Evolutionary conservation across 75 land plant species (phyloP), one percentile per base, ranked within the genome.

Genomic region (Sequoia sempervirens): DNA sequence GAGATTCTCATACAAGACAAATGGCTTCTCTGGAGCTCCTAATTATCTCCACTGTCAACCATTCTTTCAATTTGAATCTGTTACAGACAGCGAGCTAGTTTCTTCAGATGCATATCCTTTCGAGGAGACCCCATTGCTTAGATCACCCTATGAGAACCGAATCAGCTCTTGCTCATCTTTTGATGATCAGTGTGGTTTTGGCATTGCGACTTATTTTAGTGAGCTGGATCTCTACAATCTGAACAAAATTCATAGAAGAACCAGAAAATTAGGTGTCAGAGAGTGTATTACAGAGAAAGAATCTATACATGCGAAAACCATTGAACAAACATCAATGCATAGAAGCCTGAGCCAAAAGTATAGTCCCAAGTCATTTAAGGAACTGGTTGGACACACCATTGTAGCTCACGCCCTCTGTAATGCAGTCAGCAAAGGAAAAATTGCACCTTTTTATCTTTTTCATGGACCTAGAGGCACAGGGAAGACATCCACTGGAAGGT

Each of bases 391-490:
- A 3, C 90, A 89, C 53, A 64, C 38, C 43, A 85, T 85, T 81
- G 84, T 89, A 56, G 89, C 83, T 45, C 90, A 89, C 61, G 75
- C 90, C 3, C 87, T 89, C 34, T 74, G 78, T 5, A 87, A 64
- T 54, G 89, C 90, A 47, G 50, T 89, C 23, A 45, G 37, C 66
- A 85, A 53, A 47, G 86, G 79, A n/a, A 87, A 87, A 61, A 81
- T 89, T 80, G 89, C 84, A 36, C 90, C 90, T 34, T 84, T 87
- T 43, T 89, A 88, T 56, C 78, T 89, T 13, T 89, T 89, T 82
- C 83, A 88, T 58, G 90, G 90, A 1, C 90, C 90, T 54, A 86
- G 89, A 9, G 90, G 90, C 15, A 89, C 90, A 47, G 90, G 90
- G 40, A 89, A 89, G 78, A 89, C 86, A 32, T 56, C 89, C 3